Percentiles rank a stretch among this genome's conserved stretches.
These are phyloP conservation scores for Pisolithus orientalis DNA, from an alignment of 768 basidiomycete genomes.

Conservation along the genomic window DNA sequence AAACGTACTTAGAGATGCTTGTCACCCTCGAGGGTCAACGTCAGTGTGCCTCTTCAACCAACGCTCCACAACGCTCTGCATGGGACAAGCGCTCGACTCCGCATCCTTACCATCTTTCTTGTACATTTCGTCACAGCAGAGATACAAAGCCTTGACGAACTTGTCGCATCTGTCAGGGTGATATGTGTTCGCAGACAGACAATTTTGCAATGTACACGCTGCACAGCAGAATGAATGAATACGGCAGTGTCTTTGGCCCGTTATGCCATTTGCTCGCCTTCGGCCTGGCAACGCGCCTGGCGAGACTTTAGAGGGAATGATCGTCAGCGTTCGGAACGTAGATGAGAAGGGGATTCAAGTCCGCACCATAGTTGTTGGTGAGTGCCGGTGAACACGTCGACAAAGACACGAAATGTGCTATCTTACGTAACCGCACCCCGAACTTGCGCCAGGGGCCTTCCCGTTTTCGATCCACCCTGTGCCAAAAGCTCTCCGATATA, in stretches of 20 bases:
- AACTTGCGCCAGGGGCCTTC: too few species aligned
- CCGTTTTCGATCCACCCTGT: too few species aligned
- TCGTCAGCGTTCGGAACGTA: background rate
- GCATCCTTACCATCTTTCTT: constrained; percentile 30
- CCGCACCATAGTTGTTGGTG: background rate
- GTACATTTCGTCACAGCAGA: constrained; percentile 59
- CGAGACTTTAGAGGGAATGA: background rate
- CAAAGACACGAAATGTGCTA: background rate
- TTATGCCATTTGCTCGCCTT: constrained; percentile 14
- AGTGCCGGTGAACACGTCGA: background rate
- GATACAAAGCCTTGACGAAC: constrained; percentile 47
- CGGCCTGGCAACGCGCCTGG: constrained; percentile 10
- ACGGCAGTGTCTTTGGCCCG: too few species aligned
- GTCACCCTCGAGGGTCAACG: background rate
- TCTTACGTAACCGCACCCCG: too few species aligned
- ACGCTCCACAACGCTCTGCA: constrained; percentile 41
- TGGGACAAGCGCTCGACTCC: constrained; percentile 60
- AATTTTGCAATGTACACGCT: constrained; percentile 63
- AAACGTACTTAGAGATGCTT: too few species aligned
- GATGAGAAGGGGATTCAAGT: background rate
- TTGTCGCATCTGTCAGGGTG: constrained; percentile 54
- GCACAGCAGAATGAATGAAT: background rate
- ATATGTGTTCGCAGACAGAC: constrained; percentile 61
- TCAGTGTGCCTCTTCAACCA: constrained; percentile 54
- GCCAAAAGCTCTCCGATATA: too few species aligned